Base-by-base conservation (phyloP, 768 basidiomycete species). In the Trametes gibbosa region DNA sequence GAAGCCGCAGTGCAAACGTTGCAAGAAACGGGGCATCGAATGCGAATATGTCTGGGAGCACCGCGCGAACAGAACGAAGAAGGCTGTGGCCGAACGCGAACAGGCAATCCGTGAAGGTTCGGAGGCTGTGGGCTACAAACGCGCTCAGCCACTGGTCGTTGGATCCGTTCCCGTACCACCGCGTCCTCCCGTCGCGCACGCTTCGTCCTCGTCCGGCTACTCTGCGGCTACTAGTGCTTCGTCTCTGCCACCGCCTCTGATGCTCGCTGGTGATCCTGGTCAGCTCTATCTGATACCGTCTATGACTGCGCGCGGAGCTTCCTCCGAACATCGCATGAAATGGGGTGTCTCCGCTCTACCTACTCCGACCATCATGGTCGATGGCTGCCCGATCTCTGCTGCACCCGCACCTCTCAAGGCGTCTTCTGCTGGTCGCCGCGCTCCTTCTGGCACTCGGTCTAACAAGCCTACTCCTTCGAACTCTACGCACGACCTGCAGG, bases 21-120 rank as follows among this genome's bases (percentile, higher is more conserved):
- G 63, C 23, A 17, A 14, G 5, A 51, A 56, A 37, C 29, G 35
- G 4, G 50, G 57, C 12, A 24, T 41, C 19, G 57, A 62, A 10
- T 65, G 63, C 46, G 58, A 40, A 8, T 65, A 65, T 39, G 54
- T 56, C 16, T 27, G 32, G 10, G 63, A 64, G n/a, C 57, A 64
- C 34, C 60, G 58, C 49, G 60, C 57, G 25, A 59, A 49, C 34
- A 62, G 17, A 45, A 53, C 41, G 32, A 55, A 56, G 41, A 35
- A 55, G 23, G 51, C 49, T 19, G 12, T 48, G 23, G 53, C 55
- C 6, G 55, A 49, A 6, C 55, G 47, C 25, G 27, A 49, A 23
- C 12, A 42, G 27, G 55, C 55, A 2, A n/a, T n/a, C n/a, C n/a
- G n/a, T n/a, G n/a, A n/a, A n/a, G 47, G n/a, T 2, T 25, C 23